Percentiles rank a stretch among this genome's conserved stretches.
Evolutionary conservation across 306 rosid species (phyloP).

Genomic region (Acmispon strigosus): DNA sequence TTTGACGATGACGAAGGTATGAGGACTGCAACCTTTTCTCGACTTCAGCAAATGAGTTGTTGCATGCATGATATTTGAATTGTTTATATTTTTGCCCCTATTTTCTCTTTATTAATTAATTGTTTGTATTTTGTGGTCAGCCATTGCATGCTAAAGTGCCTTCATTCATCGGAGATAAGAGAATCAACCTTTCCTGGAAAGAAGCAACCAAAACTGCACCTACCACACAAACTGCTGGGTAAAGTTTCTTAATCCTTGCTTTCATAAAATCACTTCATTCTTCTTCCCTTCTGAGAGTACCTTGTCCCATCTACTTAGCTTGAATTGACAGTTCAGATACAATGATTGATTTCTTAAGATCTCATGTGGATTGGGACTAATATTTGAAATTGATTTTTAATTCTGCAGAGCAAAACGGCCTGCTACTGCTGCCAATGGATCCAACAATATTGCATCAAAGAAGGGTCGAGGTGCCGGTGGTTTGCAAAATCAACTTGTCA

Average conservation of each 20-base stretch:
- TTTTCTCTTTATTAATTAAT: background rate
- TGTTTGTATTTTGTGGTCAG: slow-evolving; percentile 24
- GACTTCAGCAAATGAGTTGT: background rate
- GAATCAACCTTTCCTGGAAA: slow-evolving; percentile 93
- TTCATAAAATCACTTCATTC: background rate
- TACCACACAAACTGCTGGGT: slow-evolving; percentile 58
- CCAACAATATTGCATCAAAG: slow-evolving; percentile 51
- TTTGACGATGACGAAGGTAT: slow-evolving; percentile 85
- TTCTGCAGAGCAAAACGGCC: slow-evolving; percentile 74
- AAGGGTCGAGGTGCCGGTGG: slow-evolving; percentile 78
- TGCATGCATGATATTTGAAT: background rate
- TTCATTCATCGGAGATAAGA: slow-evolving; percentile 79
- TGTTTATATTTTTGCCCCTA: background rate
- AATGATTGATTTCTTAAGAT: background rate
- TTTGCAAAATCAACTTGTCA: slow-evolving; percentile 69
- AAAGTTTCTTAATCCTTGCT: slow-evolving; percentile 20
- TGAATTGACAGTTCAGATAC: background rate
- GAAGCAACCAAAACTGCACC: slow-evolving; percentile 63
- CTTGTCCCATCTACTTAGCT: slow-evolving; percentile 15
- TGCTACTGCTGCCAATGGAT: slow-evolving; percentile 45
- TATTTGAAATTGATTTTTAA: slow-evolving; percentile 8
- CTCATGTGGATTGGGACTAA: background rate
- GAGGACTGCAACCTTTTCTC: background rate
- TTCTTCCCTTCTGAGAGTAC: background rate
- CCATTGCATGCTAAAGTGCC: slow-evolving; percentile 63